Evolutionary conservation across 768 basidiomycete genomes (phyloP).

Genomic region (Lactarius tabidus): DNA sequence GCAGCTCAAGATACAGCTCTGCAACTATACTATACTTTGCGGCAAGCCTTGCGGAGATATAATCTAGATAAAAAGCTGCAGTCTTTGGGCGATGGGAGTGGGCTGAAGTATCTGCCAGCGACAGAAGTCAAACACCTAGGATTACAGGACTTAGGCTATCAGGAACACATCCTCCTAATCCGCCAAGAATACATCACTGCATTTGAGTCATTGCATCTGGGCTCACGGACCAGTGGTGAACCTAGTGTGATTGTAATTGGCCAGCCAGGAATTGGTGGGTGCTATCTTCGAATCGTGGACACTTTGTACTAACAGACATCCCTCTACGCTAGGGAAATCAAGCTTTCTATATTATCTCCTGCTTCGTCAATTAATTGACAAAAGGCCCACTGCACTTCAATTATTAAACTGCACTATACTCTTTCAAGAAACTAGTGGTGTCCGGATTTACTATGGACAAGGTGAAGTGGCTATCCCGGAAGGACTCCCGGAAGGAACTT

Average conservation of each 20-base stretch:
- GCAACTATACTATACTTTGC: neutral
- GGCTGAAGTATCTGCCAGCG: neutral
- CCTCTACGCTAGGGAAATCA: neutral
- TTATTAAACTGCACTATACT: neutral
- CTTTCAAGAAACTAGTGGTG: neutral
- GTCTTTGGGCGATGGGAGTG: neutral
- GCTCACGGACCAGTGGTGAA: neutral
- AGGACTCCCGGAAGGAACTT: too few species aligned
- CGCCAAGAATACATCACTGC: neutral
- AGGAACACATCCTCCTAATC: neutral
- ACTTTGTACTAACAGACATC: too few species aligned
- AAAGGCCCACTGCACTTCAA: neutral
- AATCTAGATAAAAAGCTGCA: neutral
- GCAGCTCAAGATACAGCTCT: neutral
- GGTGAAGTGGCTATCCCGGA: neutral
- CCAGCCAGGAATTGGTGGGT: neutral
- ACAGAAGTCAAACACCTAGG: neutral
- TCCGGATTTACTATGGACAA: neutral
- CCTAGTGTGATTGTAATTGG: neutral
- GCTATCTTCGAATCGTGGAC: neutral
- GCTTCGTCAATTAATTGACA: neutral
- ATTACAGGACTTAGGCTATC: neutral
- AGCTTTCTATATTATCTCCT: neutral
- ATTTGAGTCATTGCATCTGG: neutral
- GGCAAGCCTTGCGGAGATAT: neutral